Evolutionary conservation across 352 stramenopile genomes (phyloP).

Genomic region (Phytophthora melonis): DNA sequence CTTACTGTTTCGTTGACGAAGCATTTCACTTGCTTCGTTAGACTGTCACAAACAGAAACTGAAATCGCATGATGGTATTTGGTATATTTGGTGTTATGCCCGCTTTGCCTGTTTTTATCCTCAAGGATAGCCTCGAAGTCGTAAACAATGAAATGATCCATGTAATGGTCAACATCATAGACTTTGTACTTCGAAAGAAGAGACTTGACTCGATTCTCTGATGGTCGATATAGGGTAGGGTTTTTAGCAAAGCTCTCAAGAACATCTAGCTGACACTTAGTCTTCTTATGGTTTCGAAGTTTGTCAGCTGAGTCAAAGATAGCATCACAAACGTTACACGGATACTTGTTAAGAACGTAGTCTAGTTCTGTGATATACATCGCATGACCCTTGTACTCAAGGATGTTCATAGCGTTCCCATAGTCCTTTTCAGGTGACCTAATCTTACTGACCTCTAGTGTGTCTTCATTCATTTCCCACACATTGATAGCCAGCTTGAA

Average conservation of each 20-base stretch:
- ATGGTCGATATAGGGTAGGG: neutral
- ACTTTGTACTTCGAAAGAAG: neutral
- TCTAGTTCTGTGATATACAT: conserved; percentile 1
- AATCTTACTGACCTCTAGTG: too few species aligned
- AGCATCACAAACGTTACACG: neutral
- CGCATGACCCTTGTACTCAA: conserved; percentile 5
- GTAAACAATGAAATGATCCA: too few species aligned
- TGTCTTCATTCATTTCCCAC: too few species aligned
- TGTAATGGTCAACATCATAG: neutral
- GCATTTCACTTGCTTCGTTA: too few species aligned
- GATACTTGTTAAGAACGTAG: neutral
- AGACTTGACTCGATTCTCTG: too few species aligned
- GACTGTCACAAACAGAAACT: too few species aligned
- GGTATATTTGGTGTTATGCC: too few species aligned
- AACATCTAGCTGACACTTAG: neutral
- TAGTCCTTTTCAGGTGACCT: too few species aligned
- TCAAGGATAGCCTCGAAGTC: neutral
- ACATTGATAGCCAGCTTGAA: too few species aligned
- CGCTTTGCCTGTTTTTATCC: too few species aligned
- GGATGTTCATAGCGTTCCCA: neutral
- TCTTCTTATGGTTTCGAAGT: neutral
- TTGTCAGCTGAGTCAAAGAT: neutral
- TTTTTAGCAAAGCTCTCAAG: neutral
- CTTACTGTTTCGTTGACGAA: too few species aligned
- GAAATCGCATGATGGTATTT: too few species aligned